Conservation (phyloP, 108 stramenopile genomes). For the Skeletonema costatum region DNA sequence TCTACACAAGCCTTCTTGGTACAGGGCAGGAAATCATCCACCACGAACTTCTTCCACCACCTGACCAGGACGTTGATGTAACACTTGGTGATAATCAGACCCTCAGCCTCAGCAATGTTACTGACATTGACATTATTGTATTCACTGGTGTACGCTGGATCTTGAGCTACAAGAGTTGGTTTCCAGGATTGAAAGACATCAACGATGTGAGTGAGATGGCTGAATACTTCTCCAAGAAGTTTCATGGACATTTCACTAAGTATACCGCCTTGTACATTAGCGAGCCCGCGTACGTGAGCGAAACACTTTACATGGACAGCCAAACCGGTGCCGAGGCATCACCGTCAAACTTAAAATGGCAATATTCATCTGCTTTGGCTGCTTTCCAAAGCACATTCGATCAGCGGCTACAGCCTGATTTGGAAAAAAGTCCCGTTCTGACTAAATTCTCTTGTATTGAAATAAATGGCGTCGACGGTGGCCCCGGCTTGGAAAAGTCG, state of each 20-base stretch:
- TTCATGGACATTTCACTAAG: background rate
- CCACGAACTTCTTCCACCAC: too few species aligned
- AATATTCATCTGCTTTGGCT: too few species aligned
- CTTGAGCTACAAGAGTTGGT: background rate
- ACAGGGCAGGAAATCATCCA: too few species aligned
- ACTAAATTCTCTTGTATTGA: background rate
- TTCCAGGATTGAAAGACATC: background rate
- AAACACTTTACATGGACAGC: background rate
- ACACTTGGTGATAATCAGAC: background rate
- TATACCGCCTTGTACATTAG: background rate
- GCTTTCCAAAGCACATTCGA: too few species aligned
- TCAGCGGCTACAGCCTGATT: background rate
- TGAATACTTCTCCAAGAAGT: background rate
- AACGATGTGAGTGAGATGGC: background rate
- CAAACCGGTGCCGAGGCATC: background rate
- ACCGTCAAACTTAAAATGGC: background rate
- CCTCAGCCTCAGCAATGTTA: background rate
- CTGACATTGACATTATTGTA: background rate
- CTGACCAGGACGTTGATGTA: too few species aligned
- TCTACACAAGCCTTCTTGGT: background rate
- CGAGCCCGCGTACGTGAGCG: background rate
- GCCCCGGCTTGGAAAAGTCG: too few species aligned
- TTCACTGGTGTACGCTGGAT: background rate
- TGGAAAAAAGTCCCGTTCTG: background rate
- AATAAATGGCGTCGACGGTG: too few species aligned